Evolutionary conservation across 495 filamentous ascomycete genomes (phyloP).

Genomic region (Lichenothelia convexa): DNA sequence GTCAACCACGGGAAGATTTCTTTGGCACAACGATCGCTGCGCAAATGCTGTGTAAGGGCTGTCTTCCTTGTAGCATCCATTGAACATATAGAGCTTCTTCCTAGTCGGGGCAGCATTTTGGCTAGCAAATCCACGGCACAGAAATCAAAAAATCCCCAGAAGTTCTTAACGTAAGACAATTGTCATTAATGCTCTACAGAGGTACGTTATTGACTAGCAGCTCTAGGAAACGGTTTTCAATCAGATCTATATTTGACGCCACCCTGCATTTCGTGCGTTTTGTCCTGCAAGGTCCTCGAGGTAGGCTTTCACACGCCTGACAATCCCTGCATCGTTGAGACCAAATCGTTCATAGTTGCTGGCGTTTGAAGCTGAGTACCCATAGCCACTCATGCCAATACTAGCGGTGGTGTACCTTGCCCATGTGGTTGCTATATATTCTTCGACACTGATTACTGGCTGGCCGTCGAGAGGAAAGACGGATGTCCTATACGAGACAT

Average conservation of each 20-base stretch:
- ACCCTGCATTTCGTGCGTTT: background rate
- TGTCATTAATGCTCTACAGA: too few species aligned
- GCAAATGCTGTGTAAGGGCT: too few species aligned
- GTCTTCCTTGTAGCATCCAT: too few species aligned
- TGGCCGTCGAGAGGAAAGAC: conserved; percentile 13
- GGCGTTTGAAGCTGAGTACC: conserved; percentile 13
- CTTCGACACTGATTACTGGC: conserved; percentile 14
- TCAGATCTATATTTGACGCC: background rate
- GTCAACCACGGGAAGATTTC: too few species aligned
- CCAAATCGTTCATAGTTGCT: conserved; percentile 16
- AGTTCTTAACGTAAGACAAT: too few species aligned
- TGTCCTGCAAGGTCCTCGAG: background rate
- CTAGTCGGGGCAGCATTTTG: too few species aligned
- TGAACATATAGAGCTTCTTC: too few species aligned
- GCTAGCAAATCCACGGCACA: too few species aligned
- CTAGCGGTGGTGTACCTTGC: conserved; percentile 14
- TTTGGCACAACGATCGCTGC: too few species aligned
- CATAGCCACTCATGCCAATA: conserved; percentile 3
- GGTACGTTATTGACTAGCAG: too few species aligned
- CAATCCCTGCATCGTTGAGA: background rate
- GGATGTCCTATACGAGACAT: conserved; percentile 5
- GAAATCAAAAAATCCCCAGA: too few species aligned
- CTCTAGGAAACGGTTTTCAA: too few species aligned
- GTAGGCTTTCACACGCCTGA: background rate
- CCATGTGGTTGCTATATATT: conserved; percentile 13